Evolutionary conservation across 2,329 filamentous ascomycete genomes (phyloP).

Genomic region (Stagonosporopsis cucurbitacearum): DNA sequence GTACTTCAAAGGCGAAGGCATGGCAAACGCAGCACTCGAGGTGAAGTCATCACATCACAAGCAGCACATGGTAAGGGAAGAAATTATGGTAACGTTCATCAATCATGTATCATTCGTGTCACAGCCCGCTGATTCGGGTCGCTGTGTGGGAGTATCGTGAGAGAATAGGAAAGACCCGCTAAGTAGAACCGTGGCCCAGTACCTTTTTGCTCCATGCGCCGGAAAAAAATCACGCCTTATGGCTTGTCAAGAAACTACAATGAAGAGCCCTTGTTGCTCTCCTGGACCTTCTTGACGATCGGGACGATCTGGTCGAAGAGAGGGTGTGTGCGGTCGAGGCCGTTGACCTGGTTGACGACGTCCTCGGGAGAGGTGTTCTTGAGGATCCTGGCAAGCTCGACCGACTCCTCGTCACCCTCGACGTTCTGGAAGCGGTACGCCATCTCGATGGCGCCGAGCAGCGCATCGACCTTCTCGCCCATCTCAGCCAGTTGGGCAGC

Average conservation of each 20-base stretch:
- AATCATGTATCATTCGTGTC: slow-evolving; percentile 18
- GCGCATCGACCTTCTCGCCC: slow-evolving; percentile 72
- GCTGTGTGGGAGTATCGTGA: slow-evolving; percentile 19
- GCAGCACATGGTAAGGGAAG: not conserved
- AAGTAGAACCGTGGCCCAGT: slow-evolving; percentile 18
- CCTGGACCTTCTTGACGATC: slow-evolving; percentile 82
- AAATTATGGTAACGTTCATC: not conserved
- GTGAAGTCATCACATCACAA: not conserved
- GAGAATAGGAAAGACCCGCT: slow-evolving; percentile 18
- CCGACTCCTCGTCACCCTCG: slow-evolving; percentile 87
- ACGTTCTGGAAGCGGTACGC: slow-evolving; percentile 95
- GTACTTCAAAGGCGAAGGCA: too few relatives aligned
- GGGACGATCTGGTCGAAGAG: slow-evolving; percentile 77
- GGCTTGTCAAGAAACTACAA: slow-evolving; percentile 16
- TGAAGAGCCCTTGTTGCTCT: slow-evolving; percentile 14
- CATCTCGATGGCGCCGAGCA: slow-evolving; percentile 87
- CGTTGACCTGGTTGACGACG: slow-evolving; percentile 81
- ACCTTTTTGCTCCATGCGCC: slow-evolving; percentile 20
- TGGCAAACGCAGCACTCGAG: not conserved
- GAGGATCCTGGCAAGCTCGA: slow-evolving; percentile 85
- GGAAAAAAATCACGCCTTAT: slow-evolving; percentile 13
- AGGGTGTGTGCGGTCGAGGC: slow-evolving; percentile 76
- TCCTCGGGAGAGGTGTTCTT: slow-evolving; percentile 73
- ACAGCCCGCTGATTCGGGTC: slow-evolving; percentile 13
- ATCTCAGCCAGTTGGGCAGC: slow-evolving; percentile 87